Evolutionary conservation across 331 rosid species (phyloP).

Genomic region (Malus hybrid): DNA sequence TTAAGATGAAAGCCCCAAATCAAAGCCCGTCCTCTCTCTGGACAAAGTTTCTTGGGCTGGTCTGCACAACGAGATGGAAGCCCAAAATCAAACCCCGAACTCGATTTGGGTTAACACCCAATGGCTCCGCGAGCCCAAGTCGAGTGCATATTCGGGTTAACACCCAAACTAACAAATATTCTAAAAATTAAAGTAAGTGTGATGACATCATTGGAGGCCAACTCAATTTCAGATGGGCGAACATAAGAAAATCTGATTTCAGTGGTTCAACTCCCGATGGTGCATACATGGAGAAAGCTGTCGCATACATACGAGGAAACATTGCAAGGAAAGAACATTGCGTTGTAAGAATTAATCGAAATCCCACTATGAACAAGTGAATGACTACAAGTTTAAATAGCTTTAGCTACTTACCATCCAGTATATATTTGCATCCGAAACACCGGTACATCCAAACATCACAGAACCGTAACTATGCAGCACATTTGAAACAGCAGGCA

Average conservation of each 20-base stretch:
- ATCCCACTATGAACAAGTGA: neutral
- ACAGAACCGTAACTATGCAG: neutral
- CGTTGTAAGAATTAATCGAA: neutral
- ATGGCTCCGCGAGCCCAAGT: too few relatives aligned
- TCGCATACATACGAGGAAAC: conserved; percentile 66
- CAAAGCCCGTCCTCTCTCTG: too few relatives aligned
- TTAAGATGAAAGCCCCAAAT: too few relatives aligned
- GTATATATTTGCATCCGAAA: neutral
- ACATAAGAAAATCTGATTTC: conserved; percentile 93
- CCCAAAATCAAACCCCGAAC: too few relatives aligned
- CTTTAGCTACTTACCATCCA: too few relatives aligned
- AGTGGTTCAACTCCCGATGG: conserved; percentile 94
- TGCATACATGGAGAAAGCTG: conserved; percentile 91
- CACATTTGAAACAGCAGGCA: neutral
- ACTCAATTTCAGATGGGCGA: conserved; percentile 84
- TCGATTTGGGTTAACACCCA: too few relatives aligned
- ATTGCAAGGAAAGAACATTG: conserved; percentile 46
- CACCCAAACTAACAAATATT: too few relatives aligned
- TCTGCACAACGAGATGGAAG: too few relatives aligned
- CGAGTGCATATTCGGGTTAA: too few relatives aligned
- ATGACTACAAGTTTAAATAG: neutral
- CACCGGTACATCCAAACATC: neutral
- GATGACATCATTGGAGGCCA: too few relatives aligned
- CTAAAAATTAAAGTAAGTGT: too few relatives aligned
- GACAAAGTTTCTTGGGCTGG: too few relatives aligned